Base-by-base conservation (phyloP, 106 monocot genomes). In the Acorus calamus region DNA sequence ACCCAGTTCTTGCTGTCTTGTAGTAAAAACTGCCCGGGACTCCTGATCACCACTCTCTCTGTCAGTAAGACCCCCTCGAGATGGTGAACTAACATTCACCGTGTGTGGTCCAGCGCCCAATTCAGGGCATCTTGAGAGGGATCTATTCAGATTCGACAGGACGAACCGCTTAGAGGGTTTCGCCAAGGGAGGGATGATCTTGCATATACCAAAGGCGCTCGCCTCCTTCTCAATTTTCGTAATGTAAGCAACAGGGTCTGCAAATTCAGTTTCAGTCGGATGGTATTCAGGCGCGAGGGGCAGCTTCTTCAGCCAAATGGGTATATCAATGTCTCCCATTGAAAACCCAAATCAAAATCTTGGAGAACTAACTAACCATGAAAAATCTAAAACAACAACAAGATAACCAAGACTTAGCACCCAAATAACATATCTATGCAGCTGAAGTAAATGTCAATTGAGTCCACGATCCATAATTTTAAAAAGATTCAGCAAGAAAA, bases 181-280 rank as follows among this genome's bases (percentile, higher is more conserved):
- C 3, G 92, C 81, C 53, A 85, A 52, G 12, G 92, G 98, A 3
- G 98, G 98, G 57, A 98, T 71, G 63, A 98, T 81, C 77, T 98
- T 98, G 83, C 98, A 98, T 77, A 98, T 98, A 70, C 98, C 98
- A 65, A 83, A 98, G 44, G 67, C 67, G 44, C 88, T 50, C 28
- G 98, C 92, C 60, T 88, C 88, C 47, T 68, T 68, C 79, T 98
- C 98, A 77, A 98, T 77, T 52, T 77, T 70, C 49, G 98, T 88
- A 79, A 98, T 92, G 81, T 88, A 88, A 43, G 92, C 84, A 67
- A 98, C 88, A 44, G 92, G 98, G 69, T 98, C 98, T 67, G 85
- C 69, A 64, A 98, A 98, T 67, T 98, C 96, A 59, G 96, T 85
- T 68, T 92, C 92, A 13, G 92, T 86, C 44, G 98, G 98, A 50